These are phyloP conservation scores for Taiwanofungus camphoratus DNA, from an alignment of 1,284 basidiomycete genomes.

Conservation along the genomic window DNA sequence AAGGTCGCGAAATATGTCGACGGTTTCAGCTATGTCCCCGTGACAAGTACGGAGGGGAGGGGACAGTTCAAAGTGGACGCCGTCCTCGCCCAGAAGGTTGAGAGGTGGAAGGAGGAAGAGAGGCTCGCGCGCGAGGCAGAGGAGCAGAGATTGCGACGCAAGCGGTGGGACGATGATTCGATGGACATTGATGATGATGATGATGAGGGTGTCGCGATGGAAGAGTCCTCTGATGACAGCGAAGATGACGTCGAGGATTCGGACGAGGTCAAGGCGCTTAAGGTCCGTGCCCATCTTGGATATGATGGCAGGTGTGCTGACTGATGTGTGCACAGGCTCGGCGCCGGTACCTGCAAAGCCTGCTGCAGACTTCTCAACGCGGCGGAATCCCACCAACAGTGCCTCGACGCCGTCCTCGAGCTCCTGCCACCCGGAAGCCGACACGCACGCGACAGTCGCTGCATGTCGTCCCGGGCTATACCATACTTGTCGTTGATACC, in stretches of 20 bases:
- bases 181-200: constrained; percentile 64
- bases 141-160: constrained; percentile 54
- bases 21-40: constrained; percentile 58
- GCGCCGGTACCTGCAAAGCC: constrained; percentile 55
- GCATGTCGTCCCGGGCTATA: constrained; percentile 80
- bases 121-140: constrained; percentile 59
- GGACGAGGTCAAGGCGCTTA: constrained; percentile 71
- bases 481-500: constrained; percentile 88
- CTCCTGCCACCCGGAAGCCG: constrained; percentile 22
- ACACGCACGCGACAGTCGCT: constrained; percentile 35
- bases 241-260: constrained; percentile 62
- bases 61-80: constrained; percentile 67
- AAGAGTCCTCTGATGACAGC: constrained; percentile 39
- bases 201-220: constrained; percentile 32
- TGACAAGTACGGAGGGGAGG: constrained; percentile 37
- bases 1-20: constrained; percentile 67
- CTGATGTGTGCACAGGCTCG: constrained; percentile 43
- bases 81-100: constrained; percentile 62
- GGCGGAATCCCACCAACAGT: constrained; percentile 22
- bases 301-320: constrained; percentile 8
- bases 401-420: constrained; percentile 33
- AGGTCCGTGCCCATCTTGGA: constrained; percentile 40
- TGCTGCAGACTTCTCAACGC: constrained; percentile 45
- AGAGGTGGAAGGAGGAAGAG: constrained; percentile 66
- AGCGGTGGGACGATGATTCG: constrained; percentile 53